Evolutionary conservation across 805 yeast genomes (phyloP), one percentile per base, ranked within the genome.

Genomic region (Pichia rugopelliculosa): DNA sequence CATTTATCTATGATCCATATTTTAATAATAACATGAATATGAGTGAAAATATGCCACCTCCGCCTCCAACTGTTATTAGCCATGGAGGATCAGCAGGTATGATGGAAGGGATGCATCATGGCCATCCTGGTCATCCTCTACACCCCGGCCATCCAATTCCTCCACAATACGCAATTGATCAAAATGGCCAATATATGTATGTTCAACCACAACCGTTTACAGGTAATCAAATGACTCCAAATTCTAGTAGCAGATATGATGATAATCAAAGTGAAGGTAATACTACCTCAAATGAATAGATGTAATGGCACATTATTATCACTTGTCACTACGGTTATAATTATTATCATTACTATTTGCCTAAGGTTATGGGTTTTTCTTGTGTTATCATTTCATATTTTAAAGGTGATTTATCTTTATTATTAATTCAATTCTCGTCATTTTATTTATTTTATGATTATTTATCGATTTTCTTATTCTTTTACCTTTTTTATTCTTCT

Each of bases 1-100:
- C 60, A n/a, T 53, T 62, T 57, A 61, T 60, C 40, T 64, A 64
- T 49, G 68, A 64, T 45, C 67, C 68, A 9, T 64, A 64, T 45
- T 59, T 54, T 51, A 56, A 26, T 36, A 46, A 6, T 36, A 41
- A 26, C 42, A 42, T 27, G 36, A 39, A 33, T 30, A 15, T 30
- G 13, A 39, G 24, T 25, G 49, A 45, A 3, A 39, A 39, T 10
- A 39, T 39, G 15, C 46, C 50, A 41, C 27, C 46, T 6, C 53
- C 56, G 4, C 56, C 58, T 12, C 47, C 48, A 37, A 38, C 17
- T 27, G 34, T n/a, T 18, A 20, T 13, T 21, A 15, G 12, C 6
- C 33, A 26, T 17, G 23, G 18, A 34, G 45, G 39, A 18, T 22
- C 41, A 22, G 13, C 41, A 9, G 41, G 13, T 12, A 22, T 38